Percentiles rank a stretch among this genome's conserved stretches.
These are phyloP conservation scores for Thelephora aurantiotincta DNA, from an alignment of 768 basidiomycete genomes.

Conservation along the genomic window DNA sequence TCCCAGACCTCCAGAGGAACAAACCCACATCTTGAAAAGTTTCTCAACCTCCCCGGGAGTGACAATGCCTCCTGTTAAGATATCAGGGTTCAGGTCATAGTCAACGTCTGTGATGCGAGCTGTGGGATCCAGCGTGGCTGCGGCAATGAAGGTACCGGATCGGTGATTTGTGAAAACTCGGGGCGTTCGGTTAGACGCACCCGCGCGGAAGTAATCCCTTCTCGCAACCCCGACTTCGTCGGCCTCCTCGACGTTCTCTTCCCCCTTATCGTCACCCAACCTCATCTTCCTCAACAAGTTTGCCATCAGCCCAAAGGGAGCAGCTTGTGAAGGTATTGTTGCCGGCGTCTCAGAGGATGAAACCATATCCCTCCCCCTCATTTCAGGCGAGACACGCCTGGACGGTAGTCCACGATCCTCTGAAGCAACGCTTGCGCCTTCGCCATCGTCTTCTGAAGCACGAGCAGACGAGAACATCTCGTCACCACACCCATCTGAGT, in stretches of 20 bases:
- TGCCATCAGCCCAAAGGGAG: slow-evolving; percentile 71
- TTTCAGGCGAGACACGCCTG: background rate
- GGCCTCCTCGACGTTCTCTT: slow-evolving; percentile 20
- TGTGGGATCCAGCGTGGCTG: slow-evolving; percentile 14
- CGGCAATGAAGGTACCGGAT: slow-evolving; percentile 21
- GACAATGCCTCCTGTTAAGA: slow-evolving; percentile 50
- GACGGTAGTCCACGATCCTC: too few relatives aligned
- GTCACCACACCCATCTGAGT: background rate
- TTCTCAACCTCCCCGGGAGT: slow-evolving; percentile 52
- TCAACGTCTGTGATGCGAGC: slow-evolving; percentile 21
- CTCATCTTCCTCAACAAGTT: slow-evolving; percentile 32
- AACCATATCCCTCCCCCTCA: background rate
- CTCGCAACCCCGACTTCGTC: slow-evolving; percentile 53
- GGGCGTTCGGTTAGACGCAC: slow-evolving; percentile 22
- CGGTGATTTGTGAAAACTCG: background rate
- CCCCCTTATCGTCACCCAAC: slow-evolving; percentile 12
- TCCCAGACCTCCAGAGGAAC: background rate
- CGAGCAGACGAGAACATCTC: background rate
- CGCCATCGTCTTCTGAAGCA: background rate
- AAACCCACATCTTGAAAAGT: slow-evolving; percentile 53
- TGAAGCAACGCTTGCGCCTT: too few relatives aligned
- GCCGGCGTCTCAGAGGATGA: slow-evolving; percentile 26
- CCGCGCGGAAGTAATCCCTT: slow-evolving; percentile 50
- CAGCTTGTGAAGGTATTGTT: slow-evolving; percentile 43
- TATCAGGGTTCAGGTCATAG: slow-evolving; percentile 44